phyloP scores from a whole-genome alignment of 83 land plant genomes.

The Picea abies region DNA sequence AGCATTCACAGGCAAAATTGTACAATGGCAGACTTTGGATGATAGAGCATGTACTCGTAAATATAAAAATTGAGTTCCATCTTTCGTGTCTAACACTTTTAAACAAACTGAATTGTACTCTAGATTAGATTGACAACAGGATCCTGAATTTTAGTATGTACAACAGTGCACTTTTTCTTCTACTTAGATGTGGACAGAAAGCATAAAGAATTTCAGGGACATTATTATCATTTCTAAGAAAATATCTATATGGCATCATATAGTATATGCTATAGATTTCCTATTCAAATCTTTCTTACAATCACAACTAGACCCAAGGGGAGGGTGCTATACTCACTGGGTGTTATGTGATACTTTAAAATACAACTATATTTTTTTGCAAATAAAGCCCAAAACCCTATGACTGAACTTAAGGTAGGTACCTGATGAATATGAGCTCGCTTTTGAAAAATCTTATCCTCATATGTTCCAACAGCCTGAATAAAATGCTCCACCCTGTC shows the following conservation, averaged over 20 bases:
- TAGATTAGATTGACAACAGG: not conserved
- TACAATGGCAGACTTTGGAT: too few species aligned
- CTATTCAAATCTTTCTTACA: too few species aligned
- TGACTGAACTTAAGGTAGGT: not conserved
- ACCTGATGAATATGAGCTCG: conserved; percentile 32
- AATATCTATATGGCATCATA: not conserved
- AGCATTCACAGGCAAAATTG: too few species aligned
- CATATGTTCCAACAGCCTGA: conserved; percentile 37
- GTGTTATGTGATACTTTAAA: not conserved
- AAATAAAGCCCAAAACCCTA: not conserved
- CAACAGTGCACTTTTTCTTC: not conserved
- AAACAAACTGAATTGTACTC: too few species aligned
- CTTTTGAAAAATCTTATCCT: conserved; percentile 51
- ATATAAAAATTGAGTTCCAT: too few species aligned
- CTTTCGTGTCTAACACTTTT: too few species aligned
- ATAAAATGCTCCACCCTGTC: conserved; percentile 49
- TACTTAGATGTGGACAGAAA: not conserved
- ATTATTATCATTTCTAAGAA: not conserved
- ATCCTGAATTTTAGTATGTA: not conserved
- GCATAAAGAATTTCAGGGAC: not conserved
- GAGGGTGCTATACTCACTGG: too few species aligned
- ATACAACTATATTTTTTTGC: not conserved
- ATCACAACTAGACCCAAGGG: too few species aligned
- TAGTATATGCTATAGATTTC: not conserved
- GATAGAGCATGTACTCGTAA: too few species aligned